Conservation (phyloP, 2,329 filamentous ascomycete species). For the Fusarium sp. region DNA sequence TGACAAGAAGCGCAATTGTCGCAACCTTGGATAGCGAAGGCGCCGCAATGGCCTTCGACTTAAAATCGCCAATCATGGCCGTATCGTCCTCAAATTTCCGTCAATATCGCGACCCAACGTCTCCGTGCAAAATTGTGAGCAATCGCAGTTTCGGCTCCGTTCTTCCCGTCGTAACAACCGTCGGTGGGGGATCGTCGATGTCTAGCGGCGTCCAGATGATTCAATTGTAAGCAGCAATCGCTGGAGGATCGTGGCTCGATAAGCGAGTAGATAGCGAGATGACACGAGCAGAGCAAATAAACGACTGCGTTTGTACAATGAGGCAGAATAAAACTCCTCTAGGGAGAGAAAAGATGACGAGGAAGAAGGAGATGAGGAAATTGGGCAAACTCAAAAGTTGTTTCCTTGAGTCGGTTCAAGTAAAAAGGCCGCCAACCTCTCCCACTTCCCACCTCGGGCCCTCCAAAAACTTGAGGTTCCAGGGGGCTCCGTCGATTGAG, state of each 20-base stretch:
- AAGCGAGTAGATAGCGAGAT: slow-evolving; percentile 22
- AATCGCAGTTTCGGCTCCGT: neutral
- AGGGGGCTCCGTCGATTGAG: slow-evolving; percentile 12
- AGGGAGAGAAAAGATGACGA: neutral
- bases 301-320: slow-evolving; percentile 21
- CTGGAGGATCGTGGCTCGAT: slow-evolving; percentile 12
- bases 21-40: slow-evolving; percentile 31
- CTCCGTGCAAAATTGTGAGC: neutral
- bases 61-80: slow-evolving; percentile 35
- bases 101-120: neutral
- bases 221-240: slow-evolving; percentile 3
- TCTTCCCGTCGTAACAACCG: neutral
- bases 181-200: slow-evolving; percentile 32
- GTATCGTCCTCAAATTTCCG: neutral
- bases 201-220: slow-evolving; percentile 16
- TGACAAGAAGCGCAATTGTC: slow-evolving; percentile 37
- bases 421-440: neutral
- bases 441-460: neutral
- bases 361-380: neutral
- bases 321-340: slow-evolving; percentile 10
- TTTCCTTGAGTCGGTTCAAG: slow-evolving; percentile 12
- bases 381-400: slow-evolving; percentile 9
- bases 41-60: slow-evolving; percentile 19
- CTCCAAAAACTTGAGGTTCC: slow-evolving; percentile 2
- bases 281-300: slow-evolving; percentile 31